A percentile compares a stretch with the other conserved stretches of the same genome.
Conservation (phyloP, 306 rosid species). For the Sicyos edulis region DNA sequence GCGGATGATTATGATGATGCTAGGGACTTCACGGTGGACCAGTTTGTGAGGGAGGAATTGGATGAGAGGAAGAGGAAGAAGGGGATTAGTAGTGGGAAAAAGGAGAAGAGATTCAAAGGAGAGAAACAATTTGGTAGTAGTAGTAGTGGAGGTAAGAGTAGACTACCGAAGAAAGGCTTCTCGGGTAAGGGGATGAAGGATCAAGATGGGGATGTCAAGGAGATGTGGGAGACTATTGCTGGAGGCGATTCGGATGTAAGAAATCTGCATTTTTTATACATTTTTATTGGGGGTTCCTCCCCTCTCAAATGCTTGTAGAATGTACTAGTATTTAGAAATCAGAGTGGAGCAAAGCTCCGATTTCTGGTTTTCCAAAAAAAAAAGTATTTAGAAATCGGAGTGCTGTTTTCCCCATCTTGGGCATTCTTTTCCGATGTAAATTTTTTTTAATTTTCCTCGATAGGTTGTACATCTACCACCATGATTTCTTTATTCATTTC, state of each 20-base stretch:
- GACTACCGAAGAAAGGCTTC: conserved; percentile 46
- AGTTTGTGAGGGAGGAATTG: conserved; percentile 41
- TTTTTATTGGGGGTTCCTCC: neutral
- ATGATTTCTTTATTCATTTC: neutral
- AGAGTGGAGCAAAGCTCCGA: no score
- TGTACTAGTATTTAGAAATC: neutral
- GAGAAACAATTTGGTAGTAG: conserved; percentile 49
- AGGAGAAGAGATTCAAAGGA: conserved; percentile 67
- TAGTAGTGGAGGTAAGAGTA: conserved; percentile 37
- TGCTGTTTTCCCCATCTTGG: neutral
- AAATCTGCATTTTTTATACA: neutral
- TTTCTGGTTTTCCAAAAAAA: no score
- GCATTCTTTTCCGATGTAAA: neutral
- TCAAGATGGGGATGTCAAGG: conserved; percentile 87
- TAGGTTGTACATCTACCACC: neutral
- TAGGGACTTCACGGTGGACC: conserved; percentile 33
- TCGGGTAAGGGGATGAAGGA: conserved; percentile 62
- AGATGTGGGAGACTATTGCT: conserved; percentile 94
- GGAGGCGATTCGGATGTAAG: conserved; percentile 85
- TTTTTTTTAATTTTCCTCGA: neutral
- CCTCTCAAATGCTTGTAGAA: neutral
- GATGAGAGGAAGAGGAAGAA: conserved; percentile 41
- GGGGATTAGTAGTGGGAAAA: conserved; percentile 44
- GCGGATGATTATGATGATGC: conserved; percentile 42
- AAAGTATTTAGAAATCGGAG: neutral